Base-by-base conservation (phyloP, 257 asterid genomes). In the Primulina huaijiensis region DNA sequence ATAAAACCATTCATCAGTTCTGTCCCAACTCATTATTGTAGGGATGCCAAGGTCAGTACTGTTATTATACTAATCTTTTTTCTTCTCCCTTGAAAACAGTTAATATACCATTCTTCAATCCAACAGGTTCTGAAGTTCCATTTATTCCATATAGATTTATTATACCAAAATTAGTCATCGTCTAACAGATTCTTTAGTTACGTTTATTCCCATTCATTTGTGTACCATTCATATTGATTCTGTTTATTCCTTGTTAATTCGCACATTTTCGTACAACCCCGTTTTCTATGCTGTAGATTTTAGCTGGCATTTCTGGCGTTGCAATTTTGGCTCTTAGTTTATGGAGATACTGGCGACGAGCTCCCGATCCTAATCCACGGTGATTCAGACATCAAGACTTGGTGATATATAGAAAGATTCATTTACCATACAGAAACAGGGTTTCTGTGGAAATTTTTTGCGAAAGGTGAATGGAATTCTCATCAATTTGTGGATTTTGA, bases 11-110 rank as follows among this genome's bases (percentile, higher is more conserved):
- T 88, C 74, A 21, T 90, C 69, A 40, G 71, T 73, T 84, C 73
- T 23, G 69, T 76, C 56, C 72, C 81, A 27, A 67, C 62, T 35
- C 67, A 55, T 56, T 75, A 60, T 74, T 73, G 83, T 74, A 78
- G 81, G 77, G 95, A 92, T 72, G 88, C 88, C 71, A 87, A 92
- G 97, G 98, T 92, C 68, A 71, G 78, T 62, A 5, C 27, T 69
- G 12, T 14, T 27, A 50, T 30, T 16, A 12, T 43, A 57, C 34
- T 30, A 38, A 23, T 16, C 21, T 2, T 16, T 74, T 61, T 58
- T 19, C 37, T 70, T 62, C 46, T 35, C 56, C 56, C 8, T 16
- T 1, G 20, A 46, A 14, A 30, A 6, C 23, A 31, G 62, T 65
- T 40, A 17, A 30, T 33, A 19, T 52, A 38, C 8, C 31, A 20